These are phyloP conservation scores for Solanum aculeatissimum DNA, from an alignment of 305 asterid species.

Conservation along the genomic window DNA sequence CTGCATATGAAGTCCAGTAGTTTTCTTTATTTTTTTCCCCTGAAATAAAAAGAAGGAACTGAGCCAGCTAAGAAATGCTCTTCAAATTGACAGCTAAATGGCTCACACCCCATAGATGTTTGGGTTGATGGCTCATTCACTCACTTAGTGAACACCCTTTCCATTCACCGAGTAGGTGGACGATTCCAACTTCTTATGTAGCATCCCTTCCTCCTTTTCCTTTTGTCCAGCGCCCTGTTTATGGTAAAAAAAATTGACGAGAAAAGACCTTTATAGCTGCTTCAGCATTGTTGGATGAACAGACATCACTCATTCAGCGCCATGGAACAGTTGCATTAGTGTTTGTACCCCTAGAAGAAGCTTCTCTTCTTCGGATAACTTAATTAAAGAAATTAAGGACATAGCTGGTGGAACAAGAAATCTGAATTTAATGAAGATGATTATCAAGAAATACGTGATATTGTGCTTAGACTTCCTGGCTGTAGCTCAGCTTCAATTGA, in stretches of 20 bases:
- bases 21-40: neutral
- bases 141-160: neutral
- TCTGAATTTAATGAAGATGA: neutral
- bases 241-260: neutral
- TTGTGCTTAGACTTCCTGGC: neutral
- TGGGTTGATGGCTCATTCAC: neutral
- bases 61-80: neutral
- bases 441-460: neutral
- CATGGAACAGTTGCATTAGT: too few relatives aligned
- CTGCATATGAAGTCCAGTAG: neutral
- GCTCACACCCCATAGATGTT: neutral
- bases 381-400: neutral
- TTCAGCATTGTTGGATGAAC: neutral
- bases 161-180: neutral
- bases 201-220: neutral
- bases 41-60: neutral
- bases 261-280: neutral
- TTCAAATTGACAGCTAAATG: neutral
- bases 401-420: neutral
- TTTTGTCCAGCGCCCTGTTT: neutral
- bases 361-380: too few relatives aligned
- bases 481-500: neutral
- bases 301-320: neutral
- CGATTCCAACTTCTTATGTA: neutral
- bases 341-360: too few relatives aligned